These are phyloP conservation scores for Rhizoclosmatium sp. DNA, from an alignment of 192 early-diverging fungal species.

Conservation along the genomic window DNA sequence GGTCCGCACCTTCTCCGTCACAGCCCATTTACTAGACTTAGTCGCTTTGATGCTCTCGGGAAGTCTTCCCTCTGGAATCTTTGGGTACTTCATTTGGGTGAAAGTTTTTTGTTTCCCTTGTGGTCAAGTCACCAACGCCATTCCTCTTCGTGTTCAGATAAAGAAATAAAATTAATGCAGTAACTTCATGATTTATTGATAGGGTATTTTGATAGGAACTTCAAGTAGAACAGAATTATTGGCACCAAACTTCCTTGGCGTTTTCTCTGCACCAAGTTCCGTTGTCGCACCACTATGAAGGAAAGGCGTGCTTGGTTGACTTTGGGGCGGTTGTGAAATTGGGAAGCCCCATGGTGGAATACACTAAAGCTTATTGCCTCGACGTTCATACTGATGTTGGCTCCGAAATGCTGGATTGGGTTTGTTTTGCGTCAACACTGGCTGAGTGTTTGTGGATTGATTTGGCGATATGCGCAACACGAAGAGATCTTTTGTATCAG, in stretches of 20 bases:
- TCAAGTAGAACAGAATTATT: no score
- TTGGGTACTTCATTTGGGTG: conserved; percentile 20
- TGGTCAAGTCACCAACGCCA: no score
- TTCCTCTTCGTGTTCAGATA: no score
- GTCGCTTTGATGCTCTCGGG: neutral
- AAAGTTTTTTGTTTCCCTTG: no score
- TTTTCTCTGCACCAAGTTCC: no score
- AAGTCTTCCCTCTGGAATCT: neutral
- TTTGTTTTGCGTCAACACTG: conserved; percentile 3
- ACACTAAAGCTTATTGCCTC: neutral
- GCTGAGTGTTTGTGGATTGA: neutral
- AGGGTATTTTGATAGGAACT: no score
- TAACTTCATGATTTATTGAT: no score
- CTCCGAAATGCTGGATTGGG: conserved; percentile 4
- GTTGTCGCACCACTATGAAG: no score
- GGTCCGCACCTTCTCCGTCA: conserved; percentile 4
- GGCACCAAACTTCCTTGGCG: no score
- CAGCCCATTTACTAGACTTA: neutral
- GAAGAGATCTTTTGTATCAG: no score
- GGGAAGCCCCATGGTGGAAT: neutral
- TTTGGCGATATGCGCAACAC: neutral
- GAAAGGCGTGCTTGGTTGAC: neutral
- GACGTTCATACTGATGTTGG: neutral
- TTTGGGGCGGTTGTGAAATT: neutral
- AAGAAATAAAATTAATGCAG: no score